Percentiles rank a stretch among this genome's conserved stretches.
Evolutionary conservation across 495 filamentous ascomycete species (phyloP).

Genomic region (Aspergillus panamensis): DNA sequence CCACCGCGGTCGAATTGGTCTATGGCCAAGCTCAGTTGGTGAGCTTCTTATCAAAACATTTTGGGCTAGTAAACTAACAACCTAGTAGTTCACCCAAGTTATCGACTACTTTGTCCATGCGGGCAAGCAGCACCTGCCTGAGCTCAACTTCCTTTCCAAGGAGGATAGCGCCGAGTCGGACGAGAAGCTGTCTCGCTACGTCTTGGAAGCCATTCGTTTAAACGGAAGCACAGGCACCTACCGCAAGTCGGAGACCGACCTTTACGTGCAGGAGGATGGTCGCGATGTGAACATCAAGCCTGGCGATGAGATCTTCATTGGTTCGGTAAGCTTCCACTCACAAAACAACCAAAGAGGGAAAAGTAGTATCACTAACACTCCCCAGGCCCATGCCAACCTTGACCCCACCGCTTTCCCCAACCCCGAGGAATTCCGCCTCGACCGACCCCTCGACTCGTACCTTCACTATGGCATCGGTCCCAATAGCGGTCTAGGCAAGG

Average conservation of each 20-base stretch:
- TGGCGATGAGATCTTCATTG: conserved; percentile 52
- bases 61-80: neutral
- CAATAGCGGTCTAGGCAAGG: conserved; percentile 59
- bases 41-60: conserved; percentile 5
- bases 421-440: conserved; percentile 60
- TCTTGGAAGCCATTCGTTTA: conserved; percentile 56
- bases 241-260: conserved; percentile 43
- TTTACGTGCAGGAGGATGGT: conserved; percentile 51
- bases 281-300: conserved; percentile 47
- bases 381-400: conserved; percentile 46
- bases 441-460: conserved; percentile 65
- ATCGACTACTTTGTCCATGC: conserved; percentile 74
- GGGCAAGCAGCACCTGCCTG: conserved; percentile 53
- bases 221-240: conserved; percentile 57
- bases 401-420: conserved; percentile 67
- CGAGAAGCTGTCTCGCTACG: conserved; percentile 48
- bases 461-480: conserved; percentile 62
- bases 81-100: conserved; percentile 60
- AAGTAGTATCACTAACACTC: conserved; percentile 9
- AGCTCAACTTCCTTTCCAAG: conserved; percentile 56
- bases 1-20: conserved; percentile 56
- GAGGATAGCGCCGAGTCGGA: conserved; percentile 45
- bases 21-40: conserved; percentile 67
- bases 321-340: conserved; percentile 37
- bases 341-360: conserved; percentile 5